Evolutionary conservation across 2,329 filamentous ascomycete genomes (phyloP), one percentile per base, ranked within the genome.

Genomic region (Penicillium crustosum): DNA sequence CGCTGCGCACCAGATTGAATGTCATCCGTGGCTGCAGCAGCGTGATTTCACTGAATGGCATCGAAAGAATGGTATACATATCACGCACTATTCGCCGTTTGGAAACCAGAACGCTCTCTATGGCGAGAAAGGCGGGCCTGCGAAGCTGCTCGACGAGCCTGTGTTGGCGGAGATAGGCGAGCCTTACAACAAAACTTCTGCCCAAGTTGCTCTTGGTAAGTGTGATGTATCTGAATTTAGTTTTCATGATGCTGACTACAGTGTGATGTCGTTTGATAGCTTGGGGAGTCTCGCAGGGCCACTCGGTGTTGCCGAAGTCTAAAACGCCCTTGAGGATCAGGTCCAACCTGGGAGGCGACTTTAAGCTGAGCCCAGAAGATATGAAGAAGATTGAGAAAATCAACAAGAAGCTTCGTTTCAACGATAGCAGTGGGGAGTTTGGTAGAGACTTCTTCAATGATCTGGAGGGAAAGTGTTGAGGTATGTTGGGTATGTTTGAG

Each of bases 331-430:
- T 68, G 27, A 68, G 78, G 15, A 80, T 81, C 59, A 71, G 69
- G 63, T 62, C 68, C 23, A 81, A 81, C 53, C 60, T 79, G 9
- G 75, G 77, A 53, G 75, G 73, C 10, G 83, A 86, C 67, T 89
- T 89, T 70, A 81, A 82, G 66, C 76, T 89, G 27, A 78, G 79
- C 1, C 64, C 69, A 0, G 82, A 82, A 50, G 86, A 89, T 65
- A 72, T 88, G 65, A 72, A 81, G 67, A 82, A 80, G 73, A 82
- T 86, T 51, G 74, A 78, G 39, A 66, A 60, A 0, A 75, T 87
- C 21, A 84, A 88, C 67, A 85, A 82, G 74, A 86, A 86, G 72
- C 45, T 86, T 62, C 75, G 86, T 42, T 87, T 88, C 67, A 88
- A 87, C 55, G 84, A 88, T 68, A 79, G 83, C 5, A 82, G 78